These are phyloP conservation scores for Coniella vitis DNA, from an alignment of 2,329 filamentous ascomycete genomes.

Conservation along the genomic window DNA sequence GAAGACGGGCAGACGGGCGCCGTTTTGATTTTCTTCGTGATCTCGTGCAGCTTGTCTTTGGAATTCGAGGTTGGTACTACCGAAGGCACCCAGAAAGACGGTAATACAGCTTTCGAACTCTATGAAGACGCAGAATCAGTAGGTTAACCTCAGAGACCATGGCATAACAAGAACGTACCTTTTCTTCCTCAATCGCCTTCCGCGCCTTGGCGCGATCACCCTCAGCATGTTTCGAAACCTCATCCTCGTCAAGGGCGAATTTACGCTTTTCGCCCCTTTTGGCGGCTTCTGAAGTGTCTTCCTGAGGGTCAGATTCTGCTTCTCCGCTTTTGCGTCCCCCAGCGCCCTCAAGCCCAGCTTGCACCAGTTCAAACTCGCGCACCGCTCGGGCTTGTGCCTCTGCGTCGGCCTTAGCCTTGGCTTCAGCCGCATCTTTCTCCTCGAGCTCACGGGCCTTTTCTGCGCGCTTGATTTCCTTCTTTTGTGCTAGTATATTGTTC, in stretches of 20 bases:
- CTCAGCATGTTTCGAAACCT: slow-evolving; percentile 61
- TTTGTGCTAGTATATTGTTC: slow-evolving; percentile 81
- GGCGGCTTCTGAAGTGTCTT: slow-evolving; percentile 17
- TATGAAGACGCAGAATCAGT: slow-evolving; percentile 23
- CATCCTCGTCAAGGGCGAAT: slow-evolving; percentile 71
- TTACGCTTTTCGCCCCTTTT: slow-evolving; percentile 59
- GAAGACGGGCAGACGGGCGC: slow-evolving; percentile 73
- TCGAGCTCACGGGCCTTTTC: slow-evolving; percentile 60
- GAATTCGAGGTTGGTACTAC: slow-evolving; percentile 65
- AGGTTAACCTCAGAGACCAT: background rate
- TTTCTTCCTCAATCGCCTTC: slow-evolving; percentile 65
- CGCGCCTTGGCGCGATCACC: slow-evolving; percentile 66
- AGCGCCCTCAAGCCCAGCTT: slow-evolving; percentile 56
- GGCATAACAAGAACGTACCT: slow-evolving; percentile 35
- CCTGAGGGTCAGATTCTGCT: slow-evolving; percentile 22
- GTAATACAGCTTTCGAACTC: slow-evolving; percentile 60
- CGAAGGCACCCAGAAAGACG: slow-evolving; percentile 90
- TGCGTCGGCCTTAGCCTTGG: slow-evolving; percentile 53
- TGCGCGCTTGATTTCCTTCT: slow-evolving; percentile 80
- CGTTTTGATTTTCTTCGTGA: slow-evolving; percentile 57
- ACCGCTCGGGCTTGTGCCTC: slow-evolving; percentile 66
- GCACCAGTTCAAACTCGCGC: slow-evolving; percentile 76
- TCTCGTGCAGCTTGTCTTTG: slow-evolving; percentile 47
- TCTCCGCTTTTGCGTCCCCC: slow-evolving; percentile 24
- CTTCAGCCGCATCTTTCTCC: slow-evolving; percentile 55